These are phyloP conservation scores for Biancaea sappan DNA, from an alignment of 306 rosid species.

Conservation along the genomic window DNA sequence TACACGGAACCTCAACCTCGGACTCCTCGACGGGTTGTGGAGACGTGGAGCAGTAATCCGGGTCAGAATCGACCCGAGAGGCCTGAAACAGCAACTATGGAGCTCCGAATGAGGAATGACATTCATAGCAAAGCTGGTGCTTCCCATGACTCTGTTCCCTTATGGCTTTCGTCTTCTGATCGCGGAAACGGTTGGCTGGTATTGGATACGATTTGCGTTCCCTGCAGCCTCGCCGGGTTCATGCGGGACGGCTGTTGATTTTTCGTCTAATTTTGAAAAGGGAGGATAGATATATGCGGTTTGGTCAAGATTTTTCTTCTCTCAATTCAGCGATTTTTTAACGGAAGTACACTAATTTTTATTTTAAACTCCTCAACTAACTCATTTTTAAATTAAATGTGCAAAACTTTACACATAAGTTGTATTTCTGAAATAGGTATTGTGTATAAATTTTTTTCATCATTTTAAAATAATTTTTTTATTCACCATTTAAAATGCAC, in stretches of 20 bases:
- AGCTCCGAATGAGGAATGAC: conserved; percentile 52
- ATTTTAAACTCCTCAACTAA: no score
- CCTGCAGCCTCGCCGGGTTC: background rate
- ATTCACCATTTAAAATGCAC: no score
- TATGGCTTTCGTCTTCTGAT: background rate
- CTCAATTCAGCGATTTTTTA: no score
- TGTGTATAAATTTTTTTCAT: no score
- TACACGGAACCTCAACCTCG: conserved; percentile 36
- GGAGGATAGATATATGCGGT: no score
- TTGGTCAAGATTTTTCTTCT: no score
- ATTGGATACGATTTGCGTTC: conserved; percentile 21
- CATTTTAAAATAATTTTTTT: no score
- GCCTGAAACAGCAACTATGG: conserved; percentile 31
- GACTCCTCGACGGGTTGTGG: conserved; percentile 27
- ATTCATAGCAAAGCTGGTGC: conserved; percentile 50
- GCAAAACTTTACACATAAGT: no score
- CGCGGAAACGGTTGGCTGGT: conserved; percentile 40
- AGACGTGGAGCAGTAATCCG: conserved; percentile 42
- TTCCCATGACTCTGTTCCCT: conserved; percentile 51
- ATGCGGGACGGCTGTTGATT: background rate
- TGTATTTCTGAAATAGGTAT: no score
- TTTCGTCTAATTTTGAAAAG: background rate
- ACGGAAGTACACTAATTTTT: no score
- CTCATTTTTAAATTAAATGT: no score
- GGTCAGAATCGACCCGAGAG: conserved; percentile 40